These are phyloP conservation scores for Phylloporus arenicola DNA, from an alignment of 768 basidiomycete genomes.

Conservation along the genomic window DNA sequence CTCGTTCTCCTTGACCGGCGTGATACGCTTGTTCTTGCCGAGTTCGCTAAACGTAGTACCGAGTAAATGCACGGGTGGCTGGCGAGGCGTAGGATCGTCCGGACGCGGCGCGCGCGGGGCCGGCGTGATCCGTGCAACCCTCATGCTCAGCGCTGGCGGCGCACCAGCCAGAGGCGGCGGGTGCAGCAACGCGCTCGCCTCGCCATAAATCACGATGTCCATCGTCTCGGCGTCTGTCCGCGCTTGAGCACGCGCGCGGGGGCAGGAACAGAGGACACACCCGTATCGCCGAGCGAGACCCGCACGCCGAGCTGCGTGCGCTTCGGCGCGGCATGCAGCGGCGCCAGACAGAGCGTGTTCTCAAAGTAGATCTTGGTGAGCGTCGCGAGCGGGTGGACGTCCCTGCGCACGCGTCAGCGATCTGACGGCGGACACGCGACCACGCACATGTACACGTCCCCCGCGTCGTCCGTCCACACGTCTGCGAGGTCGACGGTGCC, in stretches of 20 bases:
- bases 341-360: slow-evolving; percentile 55
- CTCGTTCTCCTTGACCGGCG: slow-evolving; percentile 10
- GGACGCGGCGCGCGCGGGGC: slow-evolving; percentile 50
- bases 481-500: slow-evolving; percentile 49
- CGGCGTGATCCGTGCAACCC: slow-evolving; percentile 54
- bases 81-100: slow-evolving; percentile 74
- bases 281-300: slow-evolving; percentile 64
- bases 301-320: slow-evolving; percentile 56
- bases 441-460: slow-evolving; percentile 39
- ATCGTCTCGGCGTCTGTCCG: slow-evolving; percentile 59
- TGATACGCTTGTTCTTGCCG: slow-evolving; percentile 22
- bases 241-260: background rate
- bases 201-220: slow-evolving; percentile 54
- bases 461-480: slow-evolving; percentile 55
- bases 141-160: slow-evolving; percentile 31
- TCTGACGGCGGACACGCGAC: background rate
- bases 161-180: slow-evolving; percentile 12
- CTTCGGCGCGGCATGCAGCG: slow-evolving; percentile 25
- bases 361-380: slow-evolving; percentile 66
- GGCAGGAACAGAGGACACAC: slow-evolving; percentile 28
- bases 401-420: slow-evolving; percentile 36
- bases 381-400: slow-evolving; percentile 62
- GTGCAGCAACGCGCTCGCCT: slow-evolving; percentile 20
- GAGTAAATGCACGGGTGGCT: slow-evolving; percentile 42
- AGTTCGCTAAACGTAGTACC: slow-evolving; percentile 12